Percentiles rank a stretch among this genome's conserved stretches.
phyloP scores from a whole-genome alignment of 176 grass and related monocot genomes.

The Phyllostachys edulis region DNA sequence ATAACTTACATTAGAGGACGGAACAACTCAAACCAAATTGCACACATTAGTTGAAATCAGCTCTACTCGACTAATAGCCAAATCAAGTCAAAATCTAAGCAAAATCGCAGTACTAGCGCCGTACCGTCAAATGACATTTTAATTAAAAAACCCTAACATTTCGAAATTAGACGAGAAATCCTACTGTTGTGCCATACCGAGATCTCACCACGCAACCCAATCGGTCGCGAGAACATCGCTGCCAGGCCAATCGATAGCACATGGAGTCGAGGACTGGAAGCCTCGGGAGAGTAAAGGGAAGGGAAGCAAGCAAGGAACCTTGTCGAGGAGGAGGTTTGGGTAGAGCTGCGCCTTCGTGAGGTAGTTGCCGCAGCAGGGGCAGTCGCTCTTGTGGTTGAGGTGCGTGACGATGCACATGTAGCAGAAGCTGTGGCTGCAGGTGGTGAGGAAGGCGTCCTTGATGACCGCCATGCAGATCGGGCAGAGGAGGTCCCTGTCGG shows the following conservation, averaged over 20 bases:
- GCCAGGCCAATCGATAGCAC: background rate
- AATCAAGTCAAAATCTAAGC: background rate
- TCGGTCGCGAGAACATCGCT: background rate
- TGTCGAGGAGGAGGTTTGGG: slow-evolving; percentile 95
- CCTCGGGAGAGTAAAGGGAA: background rate
- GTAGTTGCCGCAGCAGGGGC: slow-evolving; percentile 84
- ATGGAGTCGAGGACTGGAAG: background rate
- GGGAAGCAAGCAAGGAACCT: slow-evolving; percentile 46
- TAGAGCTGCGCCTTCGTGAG: slow-evolving; percentile 94
- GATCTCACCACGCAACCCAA: background rate
- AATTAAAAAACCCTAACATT: background rate
- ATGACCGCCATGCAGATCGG: slow-evolving; percentile 99
- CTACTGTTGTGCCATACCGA: background rate
- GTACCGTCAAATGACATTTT: background rate
- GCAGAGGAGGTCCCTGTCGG: slow-evolving; percentile 85
- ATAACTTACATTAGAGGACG: background rate
- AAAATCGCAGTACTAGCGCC: background rate
- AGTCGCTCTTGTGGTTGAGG: slow-evolving; percentile 85
- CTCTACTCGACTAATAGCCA: background rate
- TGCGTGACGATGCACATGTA: slow-evolving; percentile 99
- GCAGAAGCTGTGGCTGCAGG: slow-evolving; percentile 96
- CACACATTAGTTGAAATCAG: background rate
- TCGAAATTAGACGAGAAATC: background rate
- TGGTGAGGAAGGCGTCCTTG: slow-evolving; percentile 96
- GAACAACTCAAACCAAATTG: background rate